phyloP scores from a whole-genome alignment of 495 filamentous ascomycete genomes.

The Penicillium malachiteum region DNA sequence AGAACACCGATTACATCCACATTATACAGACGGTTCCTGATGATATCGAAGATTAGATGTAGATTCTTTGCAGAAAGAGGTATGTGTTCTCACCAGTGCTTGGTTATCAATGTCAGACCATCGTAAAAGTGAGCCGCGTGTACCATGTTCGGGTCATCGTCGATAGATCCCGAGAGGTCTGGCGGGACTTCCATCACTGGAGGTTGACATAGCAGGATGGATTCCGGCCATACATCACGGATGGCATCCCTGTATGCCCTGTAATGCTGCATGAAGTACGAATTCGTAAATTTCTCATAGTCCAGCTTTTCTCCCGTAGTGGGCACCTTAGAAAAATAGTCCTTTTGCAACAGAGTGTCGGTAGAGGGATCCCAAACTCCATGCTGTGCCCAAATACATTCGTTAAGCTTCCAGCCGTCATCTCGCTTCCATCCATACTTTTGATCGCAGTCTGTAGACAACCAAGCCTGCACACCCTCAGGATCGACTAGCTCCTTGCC shows the following conservation, averaged over 20 bases:
- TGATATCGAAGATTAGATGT: neutral
- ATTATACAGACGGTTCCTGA: constrained; percentile 88
- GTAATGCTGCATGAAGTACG: constrained; percentile 85
- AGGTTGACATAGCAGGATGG: constrained; percentile 89
- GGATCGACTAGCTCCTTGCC: constrained; percentile 84
- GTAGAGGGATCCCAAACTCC: constrained; percentile 86
- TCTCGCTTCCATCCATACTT: constrained; percentile 90
- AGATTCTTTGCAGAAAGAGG: neutral
- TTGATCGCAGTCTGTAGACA: constrained; percentile 73
- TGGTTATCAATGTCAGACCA: constrained; percentile 92
- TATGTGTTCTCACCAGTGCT: constrained; percentile 69
- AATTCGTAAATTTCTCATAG: constrained; percentile 83
- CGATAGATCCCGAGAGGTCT: constrained; percentile 76
- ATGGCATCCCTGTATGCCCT: constrained; percentile 72
- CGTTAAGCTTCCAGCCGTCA: constrained; percentile 82
- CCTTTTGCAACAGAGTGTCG: constrained; percentile 75
- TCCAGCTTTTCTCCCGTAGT: constrained; percentile 66
- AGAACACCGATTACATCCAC: constrained; percentile 92
- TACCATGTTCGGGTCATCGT: constrained; percentile 86
- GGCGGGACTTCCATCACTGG: constrained; percentile 91
- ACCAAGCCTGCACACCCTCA: constrained; percentile 80
- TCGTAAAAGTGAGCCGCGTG: constrained; percentile 97
- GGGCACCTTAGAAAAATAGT: constrained; percentile 83
- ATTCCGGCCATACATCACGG: constrained; percentile 68
- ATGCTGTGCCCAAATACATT: constrained; percentile 96